Evolutionary conservation across 2,329 filamentous ascomycete species (phyloP), one percentile per base, ranked within the genome.

Genomic region (Penicillium sp.): DNA sequence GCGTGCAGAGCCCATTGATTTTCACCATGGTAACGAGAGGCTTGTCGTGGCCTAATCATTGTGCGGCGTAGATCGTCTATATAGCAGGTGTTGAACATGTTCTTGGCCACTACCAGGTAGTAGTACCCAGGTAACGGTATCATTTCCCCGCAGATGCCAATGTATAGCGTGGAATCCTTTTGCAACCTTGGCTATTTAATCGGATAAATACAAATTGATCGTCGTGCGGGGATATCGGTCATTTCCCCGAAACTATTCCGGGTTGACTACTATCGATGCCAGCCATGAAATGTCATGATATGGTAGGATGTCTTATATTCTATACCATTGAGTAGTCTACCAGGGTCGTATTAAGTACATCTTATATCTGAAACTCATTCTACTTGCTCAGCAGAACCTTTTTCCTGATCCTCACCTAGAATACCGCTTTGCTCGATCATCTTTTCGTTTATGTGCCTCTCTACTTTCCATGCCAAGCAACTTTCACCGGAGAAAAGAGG

Each of bases 401-500:
- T 58, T 33, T 51, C 42, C 14, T 53, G 35, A n/a, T 51, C 37
- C 6, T 56, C 45, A 12, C 33, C 49, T 2, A 53, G 14, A 12
- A 53, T 53, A 1, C 46, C 56, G 11, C 46, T 29, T 15, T 55
- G 53, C 18, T 51, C 49, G 15, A 33, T 56, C 41, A 58, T 61
- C 27, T 55, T 54, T 26, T 58, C 44, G 8, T 41, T 41, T 40
- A 65, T 68, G 26, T 67, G 49, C 18, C 53, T 60, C 53, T 69
- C 66, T 42, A 61, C 62, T 48, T 57, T 62, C 53, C 62, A 67
- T 5, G 61, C 61, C 26, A 69, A 41, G 26, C 54, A 59, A 54
- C 64, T 69, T 22, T 65, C 55, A 22, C 61, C 57, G 3, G 68
- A 62, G 53, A 68, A 66, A 5, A 69, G 57, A 15, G 62, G 0